Evolutionary conservation across 2,329 filamentous ascomycete genomes (phyloP), one percentile per base, ranked within the genome.

Genomic region (Chrysoporthe austroafricana): DNA sequence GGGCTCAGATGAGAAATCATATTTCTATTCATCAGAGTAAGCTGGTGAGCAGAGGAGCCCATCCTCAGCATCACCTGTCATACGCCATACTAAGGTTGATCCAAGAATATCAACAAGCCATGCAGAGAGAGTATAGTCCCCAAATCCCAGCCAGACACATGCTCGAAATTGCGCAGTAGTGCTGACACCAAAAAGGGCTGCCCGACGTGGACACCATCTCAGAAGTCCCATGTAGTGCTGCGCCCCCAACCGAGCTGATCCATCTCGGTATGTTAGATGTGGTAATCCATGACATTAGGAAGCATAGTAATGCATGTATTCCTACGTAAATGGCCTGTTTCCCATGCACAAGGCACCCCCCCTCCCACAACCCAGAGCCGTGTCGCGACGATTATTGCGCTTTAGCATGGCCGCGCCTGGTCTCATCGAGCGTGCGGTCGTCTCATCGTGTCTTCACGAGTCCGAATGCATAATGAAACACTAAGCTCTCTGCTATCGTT

Each of bases 81-180:
- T 65, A 21, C 50, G 32, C 43, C 59, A 39, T 48, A 43, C 11
- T 6, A 13, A 36, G 9, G 32, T 43, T 26, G 57, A 16, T 46
- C 66, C 62, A 61, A 36, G 56, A 68, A 65, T 68, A 68, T 48
- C 66, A 68, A 68, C 48, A 65, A 32, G 36, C 42, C 46, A 48
- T 44, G 16, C 61, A 60, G 16, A 36, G 43, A 66, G 57, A 54
- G 9, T 56, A 18, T 34, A 57, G 54, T 57, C 32, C 34, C 32
- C 39, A 26, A 39, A 57, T 57, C 54, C 26, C 54, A 57, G 16
- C 54, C 54, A 57, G 54, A 57, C 32, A 57, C 11, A 50, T 21
- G 34, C 9, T 4, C 56, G 42, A 32, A 42, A 52, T n/a, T 52
- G 48, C 39, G 48, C 66, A 56, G 56, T 67, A 67, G 63, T 69